Conservation (phyloP, 2,329 filamentous ascomycete species). For the Dothiorella sarmentorum region DNA sequence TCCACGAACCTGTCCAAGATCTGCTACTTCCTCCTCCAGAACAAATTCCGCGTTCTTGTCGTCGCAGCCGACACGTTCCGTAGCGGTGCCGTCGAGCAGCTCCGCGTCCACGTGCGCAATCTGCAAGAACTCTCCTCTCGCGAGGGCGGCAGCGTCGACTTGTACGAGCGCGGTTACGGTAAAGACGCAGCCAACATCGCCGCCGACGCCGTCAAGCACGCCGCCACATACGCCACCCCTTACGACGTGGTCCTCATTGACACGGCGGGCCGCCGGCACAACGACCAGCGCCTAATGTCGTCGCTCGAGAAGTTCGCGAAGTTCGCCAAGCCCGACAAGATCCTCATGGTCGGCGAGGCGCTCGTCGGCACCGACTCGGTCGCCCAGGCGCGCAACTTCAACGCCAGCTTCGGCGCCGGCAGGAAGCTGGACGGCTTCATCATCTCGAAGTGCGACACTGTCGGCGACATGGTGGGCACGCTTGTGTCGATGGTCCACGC, state of each 20-base stretch:
- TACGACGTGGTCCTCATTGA: conserved; percentile 97
- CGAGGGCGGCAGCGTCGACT: conserved; percentile 75
- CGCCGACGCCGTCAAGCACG: conserved; percentile 85
- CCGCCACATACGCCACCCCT: conserved; percentile 56
- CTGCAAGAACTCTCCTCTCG: conserved; percentile 82
- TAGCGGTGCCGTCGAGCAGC: conserved; percentile 92
- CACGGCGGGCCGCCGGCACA: conserved; percentile 90
- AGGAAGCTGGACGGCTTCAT: conserved; percentile 91
- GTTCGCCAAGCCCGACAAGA: conserved; percentile 94
- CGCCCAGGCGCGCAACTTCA: conserved; percentile 94
- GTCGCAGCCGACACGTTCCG: conserved; percentile 96
- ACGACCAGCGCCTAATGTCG: conserved; percentile 93
- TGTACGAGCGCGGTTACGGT: conserved; percentile 96
- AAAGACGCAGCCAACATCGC: conserved; percentile 96
- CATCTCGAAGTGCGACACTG: conserved; percentile 97
- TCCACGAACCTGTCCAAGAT: conserved; percentile 98
- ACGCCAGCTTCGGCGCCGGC: conserved; percentile 79
- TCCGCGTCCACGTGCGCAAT: conserved; percentile 92
- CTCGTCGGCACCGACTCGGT: conserved; percentile 94
- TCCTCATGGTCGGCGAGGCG: conserved; percentile 93
- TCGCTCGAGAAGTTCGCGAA: conserved; percentile 96
- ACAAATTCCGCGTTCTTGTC: conserved; percentile 92
- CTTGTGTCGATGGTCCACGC: conserved; percentile 96
- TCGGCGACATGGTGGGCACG: conserved; percentile 97
- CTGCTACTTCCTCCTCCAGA: conserved; percentile 95